Evolutionary conservation across 805 yeast species (phyloP).

Genomic region (Teunomyces tritomae): DNA sequence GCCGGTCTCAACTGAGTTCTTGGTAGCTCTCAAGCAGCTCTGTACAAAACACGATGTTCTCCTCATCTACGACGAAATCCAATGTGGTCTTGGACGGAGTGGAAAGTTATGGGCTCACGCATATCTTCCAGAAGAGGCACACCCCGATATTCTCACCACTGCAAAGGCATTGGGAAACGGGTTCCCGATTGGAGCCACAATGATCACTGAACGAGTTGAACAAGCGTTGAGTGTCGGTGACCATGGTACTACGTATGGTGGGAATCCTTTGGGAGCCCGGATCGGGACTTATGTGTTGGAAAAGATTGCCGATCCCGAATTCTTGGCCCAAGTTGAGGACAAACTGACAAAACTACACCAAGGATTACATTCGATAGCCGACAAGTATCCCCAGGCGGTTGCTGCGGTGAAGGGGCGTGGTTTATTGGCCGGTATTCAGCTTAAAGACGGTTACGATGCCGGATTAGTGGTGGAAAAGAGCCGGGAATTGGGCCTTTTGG

Average conservation of each 20-base stretch:
- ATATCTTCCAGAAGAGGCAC: conserved; percentile 70
- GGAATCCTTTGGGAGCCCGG: conserved; percentile 88
- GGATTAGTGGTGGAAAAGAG: conserved; percentile 61
- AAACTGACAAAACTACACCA: conserved; percentile 58
- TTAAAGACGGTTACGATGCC: conserved; percentile 55
- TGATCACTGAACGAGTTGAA: conserved; percentile 80
- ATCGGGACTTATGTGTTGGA: conserved; percentile 76
- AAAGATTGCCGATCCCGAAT: conserved; percentile 57
- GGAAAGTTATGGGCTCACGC: conserved; percentile 94
- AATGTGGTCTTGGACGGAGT: conserved; percentile 92
- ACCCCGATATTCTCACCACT: conserved; percentile 90
- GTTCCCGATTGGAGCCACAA: conserved; percentile 91
- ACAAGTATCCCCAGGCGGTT: conserved; percentile 59
- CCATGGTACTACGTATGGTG: conserved; percentile 98
- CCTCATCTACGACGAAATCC: conserved; percentile 92
- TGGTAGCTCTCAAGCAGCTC: conserved; percentile 60
- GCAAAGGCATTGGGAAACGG: conserved; percentile 98
- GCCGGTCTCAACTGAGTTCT: conserved; percentile 61
- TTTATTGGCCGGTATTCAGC: conserved; percentile 79
- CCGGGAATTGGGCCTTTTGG: conserved; percentile 74
- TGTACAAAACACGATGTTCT: conserved; percentile 70
- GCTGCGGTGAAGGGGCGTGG: conserved; percentile 85
- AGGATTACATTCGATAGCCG: conserved; percentile 49
- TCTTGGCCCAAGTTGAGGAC: conserved; percentile 57
- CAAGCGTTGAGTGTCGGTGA: conserved; percentile 78